Conservation (phyloP, 768 basidiomycete species). For the Lactarius psammicola region DNA sequence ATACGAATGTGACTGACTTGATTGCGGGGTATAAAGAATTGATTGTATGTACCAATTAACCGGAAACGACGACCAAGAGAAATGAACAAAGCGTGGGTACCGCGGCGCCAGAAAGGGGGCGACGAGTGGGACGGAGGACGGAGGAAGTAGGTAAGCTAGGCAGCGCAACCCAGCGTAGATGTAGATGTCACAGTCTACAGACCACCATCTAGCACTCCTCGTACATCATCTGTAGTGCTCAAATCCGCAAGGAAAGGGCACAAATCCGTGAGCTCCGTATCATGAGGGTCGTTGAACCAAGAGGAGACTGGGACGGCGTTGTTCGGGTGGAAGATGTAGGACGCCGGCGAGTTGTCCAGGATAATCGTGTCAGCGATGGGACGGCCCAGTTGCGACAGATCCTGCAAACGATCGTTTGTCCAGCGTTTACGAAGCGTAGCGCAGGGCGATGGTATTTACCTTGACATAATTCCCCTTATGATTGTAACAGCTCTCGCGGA, state of each 20-base stretch:
- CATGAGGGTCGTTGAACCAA: constrained; percentile 99
- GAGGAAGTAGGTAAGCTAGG: background rate
- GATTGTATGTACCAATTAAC: constrained; percentile 32
- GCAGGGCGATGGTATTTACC: constrained; percentile 43
- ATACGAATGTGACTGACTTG: constrained; percentile 31
- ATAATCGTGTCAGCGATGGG: constrained; percentile 94
- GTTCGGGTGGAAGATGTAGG: constrained; percentile 98
- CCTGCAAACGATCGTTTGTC: constrained; percentile 46
- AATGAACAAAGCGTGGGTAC: constrained; percentile 21
- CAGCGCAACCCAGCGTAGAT: constrained; percentile 3
- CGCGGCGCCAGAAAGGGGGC: constrained; percentile 1
- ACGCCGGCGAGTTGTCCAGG: constrained; percentile 98
- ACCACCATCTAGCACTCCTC: constrained; percentile 87
- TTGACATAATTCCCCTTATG: constrained; percentile 99
- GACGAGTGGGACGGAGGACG: constrained; percentile 1
- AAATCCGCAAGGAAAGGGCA: constrained; percentile 94
- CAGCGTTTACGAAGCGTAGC: background rate
- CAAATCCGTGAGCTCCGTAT: constrained; percentile 94
- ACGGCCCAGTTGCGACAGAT: constrained; percentile 94
- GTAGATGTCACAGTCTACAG: constrained; percentile 46
- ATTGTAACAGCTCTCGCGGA: constrained; percentile 98
- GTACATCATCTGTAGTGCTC: constrained; percentile 78
- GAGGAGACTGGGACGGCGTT: constrained; percentile 98
- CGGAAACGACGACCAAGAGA: constrained; percentile 28
- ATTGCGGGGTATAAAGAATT: constrained; percentile 30